Conservation (phyloP, 2,329 filamentous ascomycete species). For the Lasiodiplodia theobromae region DNA sequence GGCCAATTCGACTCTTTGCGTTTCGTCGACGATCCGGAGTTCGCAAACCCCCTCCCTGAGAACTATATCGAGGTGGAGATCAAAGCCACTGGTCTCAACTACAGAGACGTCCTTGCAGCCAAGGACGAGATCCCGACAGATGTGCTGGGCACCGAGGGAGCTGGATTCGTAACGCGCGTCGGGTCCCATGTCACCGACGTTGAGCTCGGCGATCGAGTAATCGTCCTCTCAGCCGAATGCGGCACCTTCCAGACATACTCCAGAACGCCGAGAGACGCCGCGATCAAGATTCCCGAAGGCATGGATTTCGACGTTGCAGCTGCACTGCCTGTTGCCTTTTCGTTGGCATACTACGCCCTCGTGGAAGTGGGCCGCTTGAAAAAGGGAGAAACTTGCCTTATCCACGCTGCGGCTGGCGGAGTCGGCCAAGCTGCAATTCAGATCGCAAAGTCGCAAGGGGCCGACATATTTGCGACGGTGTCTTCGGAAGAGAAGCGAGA, state of each 20-base stretch:
- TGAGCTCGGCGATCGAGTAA: constrained; percentile 27
- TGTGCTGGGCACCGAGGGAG: constrained; percentile 31
- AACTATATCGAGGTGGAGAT: constrained; percentile 35
- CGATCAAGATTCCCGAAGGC: constrained; percentile 10
- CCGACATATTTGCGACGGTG: constrained; percentile 34
- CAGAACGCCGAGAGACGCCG: constrained; percentile 11
- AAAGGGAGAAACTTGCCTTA: constrained; percentile 16
- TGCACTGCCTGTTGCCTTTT: constrained; percentile 7
- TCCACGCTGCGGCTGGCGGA: constrained; percentile 15
- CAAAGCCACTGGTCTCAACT: constrained; percentile 6
- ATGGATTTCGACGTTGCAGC: constrained; percentile 15
- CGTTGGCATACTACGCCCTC: constrained; percentile 8
- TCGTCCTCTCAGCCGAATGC: constrained; percentile 11
- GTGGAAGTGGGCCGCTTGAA: constrained; percentile 16
- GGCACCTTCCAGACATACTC: constrained; percentile 27
- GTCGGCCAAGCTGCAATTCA: constrained; percentile 25
- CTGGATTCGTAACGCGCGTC: constrained; percentile 31
- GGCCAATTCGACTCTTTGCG: constrained; percentile 17
- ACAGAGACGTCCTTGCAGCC: constrained; percentile 43
- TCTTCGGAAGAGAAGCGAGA: constrained; percentile 20
- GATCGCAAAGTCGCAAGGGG: constrained; percentile 36
- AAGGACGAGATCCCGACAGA: not conserved
- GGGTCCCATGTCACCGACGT: constrained; percentile 4
- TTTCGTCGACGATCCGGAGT: constrained; percentile 11
- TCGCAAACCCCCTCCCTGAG: constrained; percentile 8